Evolutionary conservation across 805 yeast genomes (phyloP).

Genomic region (Maudiozyma bulderi): DNA sequence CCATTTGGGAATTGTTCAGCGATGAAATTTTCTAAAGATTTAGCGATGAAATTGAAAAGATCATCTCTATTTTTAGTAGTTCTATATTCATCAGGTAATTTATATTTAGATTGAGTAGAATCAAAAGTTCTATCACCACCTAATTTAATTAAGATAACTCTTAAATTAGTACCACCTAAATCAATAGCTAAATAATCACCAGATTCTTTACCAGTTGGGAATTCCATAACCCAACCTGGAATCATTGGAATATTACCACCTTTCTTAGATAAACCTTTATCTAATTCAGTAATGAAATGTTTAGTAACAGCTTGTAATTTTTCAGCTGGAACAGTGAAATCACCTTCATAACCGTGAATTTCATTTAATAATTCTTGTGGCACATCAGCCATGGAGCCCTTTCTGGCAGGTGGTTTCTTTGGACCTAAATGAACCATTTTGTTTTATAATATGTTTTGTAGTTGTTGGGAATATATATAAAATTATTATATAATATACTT

Average conservation of each 20-base stretch:
- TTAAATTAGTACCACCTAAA: conserved; percentile 93
- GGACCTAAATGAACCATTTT: conserved; percentile 81
- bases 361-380: conserved; percentile 53
- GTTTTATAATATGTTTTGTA: background rate
- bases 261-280: conserved; percentile 62
- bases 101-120: conserved; percentile 76
- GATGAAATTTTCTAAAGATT: conserved; percentile 62
- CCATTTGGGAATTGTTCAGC: conserved; percentile 62
- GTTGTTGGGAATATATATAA: background rate
- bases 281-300: conserved; percentile 71
- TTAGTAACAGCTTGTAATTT: conserved; percentile 57
- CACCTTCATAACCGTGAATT: conserved; percentile 46
- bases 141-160: conserved; percentile 81
- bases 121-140: conserved; percentile 80
- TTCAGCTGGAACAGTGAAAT: conserved; percentile 53
- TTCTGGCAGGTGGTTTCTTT: conserved; percentile 71
- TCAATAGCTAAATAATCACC: conserved; percentile 92
- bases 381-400: conserved; percentile 57
- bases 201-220: conserved; percentile 82
- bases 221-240: conserved; percentile 92
- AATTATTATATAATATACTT: background rate
- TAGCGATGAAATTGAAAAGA: conserved; percentile 81
- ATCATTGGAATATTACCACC: conserved; percentile 95
- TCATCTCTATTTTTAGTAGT: conserved; percentile 61
- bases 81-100: conserved; percentile 69